Conservation (phyloP, 352 stramenopile species). For the Thalassiosira exigua region DNA sequence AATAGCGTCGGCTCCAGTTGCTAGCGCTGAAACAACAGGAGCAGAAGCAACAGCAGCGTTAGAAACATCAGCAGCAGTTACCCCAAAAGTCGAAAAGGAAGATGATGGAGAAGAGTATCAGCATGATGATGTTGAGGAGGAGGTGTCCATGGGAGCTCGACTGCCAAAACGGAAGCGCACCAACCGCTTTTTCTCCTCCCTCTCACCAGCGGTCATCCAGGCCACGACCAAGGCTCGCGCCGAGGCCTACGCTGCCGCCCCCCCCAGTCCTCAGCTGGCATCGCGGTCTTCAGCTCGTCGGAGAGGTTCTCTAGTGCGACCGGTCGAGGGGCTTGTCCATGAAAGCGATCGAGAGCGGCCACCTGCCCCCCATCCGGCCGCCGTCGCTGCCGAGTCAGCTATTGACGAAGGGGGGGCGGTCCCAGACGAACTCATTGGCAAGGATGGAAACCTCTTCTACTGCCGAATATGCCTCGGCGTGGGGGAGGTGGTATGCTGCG, state of each 20-base stretch:
- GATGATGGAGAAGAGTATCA: constrained; percentile 16
- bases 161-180: constrained; percentile 56
- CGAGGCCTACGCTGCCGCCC: constrained; percentile 22
- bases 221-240: constrained; percentile 43
- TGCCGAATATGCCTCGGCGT: constrained; percentile 72
- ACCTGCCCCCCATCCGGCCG: constrained; percentile 10
- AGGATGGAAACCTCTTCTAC: constrained; percentile 81
- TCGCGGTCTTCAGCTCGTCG: constrained; percentile 8
- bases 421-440: constrained; percentile 51
- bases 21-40: not conserved
- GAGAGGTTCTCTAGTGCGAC: not conserved
- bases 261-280: constrained; percentile 28
- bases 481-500: constrained; percentile 82
- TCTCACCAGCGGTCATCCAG: constrained; percentile 50
- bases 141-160: constrained; percentile 33
- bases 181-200: constrained; percentile 53
- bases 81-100: constrained; percentile 12
- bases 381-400: constrained; percentile 17
- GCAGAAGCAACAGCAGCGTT: not conserved
- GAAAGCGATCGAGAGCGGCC: not conserved
- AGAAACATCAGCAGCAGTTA: not conserved
- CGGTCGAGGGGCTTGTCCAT: not conserved
- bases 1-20: constrained; percentile 1
- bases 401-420: constrained; percentile 5
- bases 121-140: constrained; percentile 22